A percentile compares a stretch with the other conserved stretches of the same genome.
Conservation (phyloP, 2,329 filamentous ascomycete genomes). For the Ophiocordyceps camponoti-rufipedis region DNA sequence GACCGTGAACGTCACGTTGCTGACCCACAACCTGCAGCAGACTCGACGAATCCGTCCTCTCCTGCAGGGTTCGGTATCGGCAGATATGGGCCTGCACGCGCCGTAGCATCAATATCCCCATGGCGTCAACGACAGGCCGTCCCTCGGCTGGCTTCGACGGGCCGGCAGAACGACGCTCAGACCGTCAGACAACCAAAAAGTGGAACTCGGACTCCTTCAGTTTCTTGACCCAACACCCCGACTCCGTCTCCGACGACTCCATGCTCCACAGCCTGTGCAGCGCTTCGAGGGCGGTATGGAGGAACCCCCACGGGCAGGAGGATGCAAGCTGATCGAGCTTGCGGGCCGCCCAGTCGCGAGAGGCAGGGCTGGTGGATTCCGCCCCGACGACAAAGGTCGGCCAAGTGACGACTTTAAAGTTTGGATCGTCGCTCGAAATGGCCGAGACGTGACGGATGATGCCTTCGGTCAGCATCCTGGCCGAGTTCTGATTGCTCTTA, state of each 20-base stretch:
- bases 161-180: background rate
- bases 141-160: background rate
- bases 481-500: slow-evolving; percentile 10
- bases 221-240: slow-evolving; percentile 23
- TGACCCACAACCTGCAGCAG: background rate
- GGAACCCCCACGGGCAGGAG: slow-evolving; percentile 28
- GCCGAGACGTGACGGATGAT: slow-evolving; percentile 26
- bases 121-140: background rate
- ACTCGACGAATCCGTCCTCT: background rate
- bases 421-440: slow-evolving; percentile 28
- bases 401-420: slow-evolving; percentile 39
- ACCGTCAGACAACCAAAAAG: slow-evolving; percentile 18
- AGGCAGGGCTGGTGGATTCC: slow-evolving; percentile 22
- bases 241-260: slow-evolving; percentile 12
- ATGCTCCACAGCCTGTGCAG: slow-evolving; percentile 23
- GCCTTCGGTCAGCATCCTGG: slow-evolving; percentile 21
- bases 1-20: background rate
- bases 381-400: slow-evolving; percentile 37
- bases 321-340: slow-evolving; percentile 21
- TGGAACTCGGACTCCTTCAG: slow-evolving; percentile 22
- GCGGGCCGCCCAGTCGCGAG: slow-evolving; percentile 29
- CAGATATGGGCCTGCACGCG: background rate
- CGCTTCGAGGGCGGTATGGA: slow-evolving; percentile 26
- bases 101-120: background rate
- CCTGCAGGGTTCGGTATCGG: background rate